Conservation (phyloP, 2,329 filamentous ascomycete species). For the Fusarium metavorans region DNA sequence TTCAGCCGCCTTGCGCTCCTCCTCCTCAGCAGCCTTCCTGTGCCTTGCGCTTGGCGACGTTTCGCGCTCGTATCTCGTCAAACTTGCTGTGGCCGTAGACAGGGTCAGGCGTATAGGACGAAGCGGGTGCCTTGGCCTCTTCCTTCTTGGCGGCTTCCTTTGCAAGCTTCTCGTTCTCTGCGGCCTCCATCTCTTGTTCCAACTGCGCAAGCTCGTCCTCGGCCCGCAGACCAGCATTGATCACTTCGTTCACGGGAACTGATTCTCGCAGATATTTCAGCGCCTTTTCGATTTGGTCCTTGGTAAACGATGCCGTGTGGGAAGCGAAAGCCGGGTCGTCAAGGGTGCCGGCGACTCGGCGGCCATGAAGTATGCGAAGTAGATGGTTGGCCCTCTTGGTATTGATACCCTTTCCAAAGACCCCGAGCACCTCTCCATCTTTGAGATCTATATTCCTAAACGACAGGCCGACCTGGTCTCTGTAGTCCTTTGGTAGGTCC, state of each 20-base stretch:
- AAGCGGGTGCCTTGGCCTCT: constrained; percentile 35
- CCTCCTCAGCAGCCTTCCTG: constrained; percentile 59
- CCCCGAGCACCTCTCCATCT: constrained; percentile 56
- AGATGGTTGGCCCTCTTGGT: constrained; percentile 63
- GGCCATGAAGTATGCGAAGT: constrained; percentile 70
- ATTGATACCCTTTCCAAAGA: constrained; percentile 65
- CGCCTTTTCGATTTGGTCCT: constrained; percentile 58
- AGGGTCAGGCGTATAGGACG: constrained; percentile 54
- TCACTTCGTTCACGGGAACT: constrained; percentile 69
- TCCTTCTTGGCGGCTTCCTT: constrained; percentile 38
- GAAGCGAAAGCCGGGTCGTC: constrained; percentile 66
- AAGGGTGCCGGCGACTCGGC: constrained; percentile 72
- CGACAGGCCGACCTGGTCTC: constrained; percentile 65
- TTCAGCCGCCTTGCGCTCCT: constrained; percentile 56
- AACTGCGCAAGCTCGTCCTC: constrained; percentile 71
- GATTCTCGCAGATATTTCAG: constrained; percentile 67
- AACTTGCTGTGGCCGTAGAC: constrained; percentile 69
- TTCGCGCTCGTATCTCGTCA: constrained; percentile 67
- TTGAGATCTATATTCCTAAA: constrained; percentile 65
- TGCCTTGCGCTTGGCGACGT: constrained; percentile 62
- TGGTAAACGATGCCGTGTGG: constrained; percentile 60
- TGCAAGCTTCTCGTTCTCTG: constrained; percentile 35
- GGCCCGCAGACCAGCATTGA: constrained; percentile 70
- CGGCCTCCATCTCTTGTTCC: constrained; percentile 54
- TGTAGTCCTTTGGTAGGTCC: constrained; percentile 68